Evolutionary conservation across 106 monocot genomes (phyloP).

Genomic region (Dendrobium officinale): DNA sequence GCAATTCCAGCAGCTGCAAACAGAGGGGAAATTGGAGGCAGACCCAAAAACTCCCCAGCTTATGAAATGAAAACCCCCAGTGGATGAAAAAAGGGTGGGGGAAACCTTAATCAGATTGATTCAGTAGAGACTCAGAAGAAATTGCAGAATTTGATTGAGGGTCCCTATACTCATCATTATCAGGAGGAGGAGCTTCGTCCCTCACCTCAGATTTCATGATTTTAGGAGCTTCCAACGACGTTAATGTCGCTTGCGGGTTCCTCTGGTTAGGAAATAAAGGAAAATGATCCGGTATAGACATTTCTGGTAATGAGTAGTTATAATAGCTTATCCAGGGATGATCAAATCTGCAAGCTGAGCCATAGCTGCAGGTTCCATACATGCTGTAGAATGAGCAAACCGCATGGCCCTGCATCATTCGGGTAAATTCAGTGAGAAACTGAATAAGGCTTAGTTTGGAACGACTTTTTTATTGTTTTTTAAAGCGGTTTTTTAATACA

Average conservation of each 20-base stretch:
- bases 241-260: slow-evolving; percentile 12
- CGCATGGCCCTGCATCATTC: slow-evolving; percentile 35
- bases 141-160: background rate
- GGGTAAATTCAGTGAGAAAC: background rate
- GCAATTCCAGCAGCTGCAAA: background rate
- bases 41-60: background rate
- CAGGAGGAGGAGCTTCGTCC: background rate
- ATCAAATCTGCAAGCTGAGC: slow-evolving; percentile 65
- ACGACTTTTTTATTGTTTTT: no score
- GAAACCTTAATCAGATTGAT: slow-evolving; percentile 3
- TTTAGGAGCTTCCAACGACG: slow-evolving; percentile 12
- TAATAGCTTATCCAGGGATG: slow-evolving; percentile 50
- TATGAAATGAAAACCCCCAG: background rate
- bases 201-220: background rate
- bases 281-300: slow-evolving; percentile 18
- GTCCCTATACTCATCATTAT: background rate
- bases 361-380: slow-evolving; percentile 61
- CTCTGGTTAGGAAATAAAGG: slow-evolving; percentile 19
- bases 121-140: slow-evolving; percentile 2
- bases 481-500: no score
- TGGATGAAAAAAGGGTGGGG: background rate
- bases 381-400: slow-evolving; percentile 42
- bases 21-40: background rate
- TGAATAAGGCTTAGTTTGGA: no score
- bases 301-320: slow-evolving; percentile 24